Conservation (phyloP, 2,329 filamentous ascomycete species). For the Aspergillus niger region DNA sequence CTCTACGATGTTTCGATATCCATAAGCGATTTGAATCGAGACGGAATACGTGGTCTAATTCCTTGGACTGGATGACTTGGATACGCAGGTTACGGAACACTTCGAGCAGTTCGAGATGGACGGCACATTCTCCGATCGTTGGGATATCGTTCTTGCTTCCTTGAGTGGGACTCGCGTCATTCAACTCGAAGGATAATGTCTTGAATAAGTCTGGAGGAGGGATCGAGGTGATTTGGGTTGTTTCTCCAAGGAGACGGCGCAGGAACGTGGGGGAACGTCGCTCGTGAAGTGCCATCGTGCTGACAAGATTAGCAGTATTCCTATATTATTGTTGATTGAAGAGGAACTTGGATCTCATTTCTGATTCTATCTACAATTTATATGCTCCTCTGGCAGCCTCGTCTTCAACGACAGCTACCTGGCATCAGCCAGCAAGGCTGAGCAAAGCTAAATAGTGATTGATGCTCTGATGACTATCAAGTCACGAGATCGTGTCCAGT, state of each 20-base stretch:
- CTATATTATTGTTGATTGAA: background rate
- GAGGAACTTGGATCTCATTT: background rate
- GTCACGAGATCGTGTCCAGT: background rate
- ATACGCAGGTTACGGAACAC: slow-evolving; percentile 14
- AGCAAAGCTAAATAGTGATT: background rate
- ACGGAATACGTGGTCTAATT: slow-evolving; percentile 11
- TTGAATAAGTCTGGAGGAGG: background rate
- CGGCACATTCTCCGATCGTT: slow-evolving; percentile 14
- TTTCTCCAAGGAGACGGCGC: background rate
- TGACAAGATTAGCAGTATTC: background rate
- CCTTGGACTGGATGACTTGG: slow-evolving; percentile 10
- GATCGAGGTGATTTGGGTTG: background rate
- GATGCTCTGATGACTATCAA: background rate
- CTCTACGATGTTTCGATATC: background rate
- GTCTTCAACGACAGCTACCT: background rate
- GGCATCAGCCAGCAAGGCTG: background rate
- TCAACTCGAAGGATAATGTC: background rate
- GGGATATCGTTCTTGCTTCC: slow-evolving; percentile 4
- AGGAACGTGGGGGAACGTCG: background rate
- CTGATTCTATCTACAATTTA: background rate
- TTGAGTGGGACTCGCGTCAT: background rate
- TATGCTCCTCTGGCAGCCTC: background rate
- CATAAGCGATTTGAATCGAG: background rate
- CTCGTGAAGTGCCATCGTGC: background rate
- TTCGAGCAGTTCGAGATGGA: slow-evolving; percentile 21